Evolutionary conservation across 805 yeast species (phyloP), one percentile per base, ranked within the genome.

Genomic region (Lipomyces chichibuensis): DNA sequence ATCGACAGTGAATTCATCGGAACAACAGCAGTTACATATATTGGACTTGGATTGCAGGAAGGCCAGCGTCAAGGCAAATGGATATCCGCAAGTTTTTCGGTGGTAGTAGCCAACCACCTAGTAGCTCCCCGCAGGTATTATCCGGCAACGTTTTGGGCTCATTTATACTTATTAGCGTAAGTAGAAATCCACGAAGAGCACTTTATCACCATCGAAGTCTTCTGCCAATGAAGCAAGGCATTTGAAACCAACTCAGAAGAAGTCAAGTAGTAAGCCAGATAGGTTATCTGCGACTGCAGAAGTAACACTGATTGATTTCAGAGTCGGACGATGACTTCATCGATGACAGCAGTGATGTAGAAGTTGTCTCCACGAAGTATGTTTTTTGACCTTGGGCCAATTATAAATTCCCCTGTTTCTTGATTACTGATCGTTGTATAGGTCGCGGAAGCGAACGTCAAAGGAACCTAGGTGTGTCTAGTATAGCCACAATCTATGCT

Each of bases 41-140:
- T 13, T 13, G 43, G 23, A 17, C 20, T 43, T 43, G 23, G 9
- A 17, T n/a, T n/a, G 8, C 23, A n/a, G 8, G 49, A 43, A 43
- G 14, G 20, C 23, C 20, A 17, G 20, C 49, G 23, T n/a, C 23
- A n/a, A 43, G 43, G 4, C 37, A n/a, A 56, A 56, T 56, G 59
- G 59, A 56, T 29, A 56, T 56, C 33, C 43, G 59, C 27, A 56
- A 56, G 37, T 56, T 56, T 32, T 39, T 56, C 17, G 33, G 55
- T 29, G 55, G 55, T 29, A 29, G 55, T 29, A 52, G 49, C 49
- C 49, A 43, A 17, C 49, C 49, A n/a, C 49, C 5, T 43, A n/a
- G 49, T 43, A 43, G 49, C 23, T 43, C 49, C 23, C 49, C 49
- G 20, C 49, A 43, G 49, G 49, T 43, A 43, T 43, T 43, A n/a